Percentiles rank a stretch among this genome's conserved stretches.
These are phyloP conservation scores for Cyclospora cayetanensis DNA, from an alignment of 169 alveolate species.

Conservation along the genomic window DNA sequence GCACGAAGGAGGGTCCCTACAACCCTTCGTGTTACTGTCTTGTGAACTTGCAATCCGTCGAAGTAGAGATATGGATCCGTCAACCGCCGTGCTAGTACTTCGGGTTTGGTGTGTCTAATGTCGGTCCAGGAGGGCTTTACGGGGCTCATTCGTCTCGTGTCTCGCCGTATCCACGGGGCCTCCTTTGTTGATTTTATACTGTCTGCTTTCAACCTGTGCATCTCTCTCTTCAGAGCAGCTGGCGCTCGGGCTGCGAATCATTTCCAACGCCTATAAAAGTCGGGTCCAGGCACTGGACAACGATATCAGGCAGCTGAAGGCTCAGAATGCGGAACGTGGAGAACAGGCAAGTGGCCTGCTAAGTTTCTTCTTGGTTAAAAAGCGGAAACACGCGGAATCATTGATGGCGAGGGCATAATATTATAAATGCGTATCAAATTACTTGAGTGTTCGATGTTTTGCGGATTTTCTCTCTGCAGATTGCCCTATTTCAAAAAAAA, in stretches of 20 bases:
- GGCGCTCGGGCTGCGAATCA: conserved; percentile 86
- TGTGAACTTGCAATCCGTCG: no score
- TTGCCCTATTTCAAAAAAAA: conserved; percentile 83
- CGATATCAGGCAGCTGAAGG: conserved; percentile 83
- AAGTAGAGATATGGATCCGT: no score
- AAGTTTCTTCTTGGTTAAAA: background rate
- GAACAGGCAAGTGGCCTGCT: conserved; percentile 76
- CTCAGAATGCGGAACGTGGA: conserved; percentile 83
- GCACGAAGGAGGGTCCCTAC: no score
- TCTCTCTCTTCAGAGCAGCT: conserved; percentile 82
- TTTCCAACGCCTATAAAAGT: conserved; percentile 87
- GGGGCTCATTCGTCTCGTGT: no score
- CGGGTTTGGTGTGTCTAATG: no score
- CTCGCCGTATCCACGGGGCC: no score
- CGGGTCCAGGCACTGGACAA: conserved; percentile 84
- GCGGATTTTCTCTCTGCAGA: conserved; percentile 63
- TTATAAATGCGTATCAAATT: background rate
- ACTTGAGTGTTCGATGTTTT: background rate
- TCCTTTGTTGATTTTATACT: no score
- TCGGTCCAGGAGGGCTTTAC: no score
- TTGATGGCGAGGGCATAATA: background rate
- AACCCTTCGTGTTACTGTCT: no score
- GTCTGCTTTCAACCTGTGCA: no score
- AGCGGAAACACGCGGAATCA: no score
- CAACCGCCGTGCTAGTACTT: no score